Percentiles rank a stretch among this genome's conserved stretches.
These are phyloP conservation scores for Rhizophagus sp. DNA, from an alignment of 192 early-diverging fungal genomes.

Conservation along the genomic window DNA sequence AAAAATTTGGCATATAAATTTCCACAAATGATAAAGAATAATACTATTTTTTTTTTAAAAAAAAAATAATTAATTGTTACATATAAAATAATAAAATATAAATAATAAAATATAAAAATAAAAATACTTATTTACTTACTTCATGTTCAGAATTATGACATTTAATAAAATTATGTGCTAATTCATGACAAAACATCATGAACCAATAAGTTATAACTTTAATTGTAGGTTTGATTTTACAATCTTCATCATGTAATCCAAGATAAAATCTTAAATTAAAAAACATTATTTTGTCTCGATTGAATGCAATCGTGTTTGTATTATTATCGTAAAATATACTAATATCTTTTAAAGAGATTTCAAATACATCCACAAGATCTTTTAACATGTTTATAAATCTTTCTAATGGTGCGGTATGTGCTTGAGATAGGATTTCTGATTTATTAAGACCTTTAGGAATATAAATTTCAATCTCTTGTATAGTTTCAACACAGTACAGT, in stretches of 20 bases:
- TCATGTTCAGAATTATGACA: constrained; percentile 75
- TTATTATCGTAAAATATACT: constrained; percentile 77
- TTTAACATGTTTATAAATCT: constrained; percentile 49
- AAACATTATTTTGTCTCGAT: constrained; percentile 71
- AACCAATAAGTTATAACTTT: constrained; percentile 77
- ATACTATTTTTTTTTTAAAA: neutral
- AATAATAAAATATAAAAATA: neutral
- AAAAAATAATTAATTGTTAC: neutral
- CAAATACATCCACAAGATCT: constrained; percentile 60
- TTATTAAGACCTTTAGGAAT: constrained; percentile 38
- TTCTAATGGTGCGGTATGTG: constrained; percentile 20
- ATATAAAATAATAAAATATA: too few relatives aligned
- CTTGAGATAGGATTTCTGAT: constrained; percentile 23
- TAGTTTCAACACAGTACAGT: neutral
- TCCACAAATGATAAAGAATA: neutral
- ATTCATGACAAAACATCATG: constrained; percentile 79
- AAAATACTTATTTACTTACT: constrained; percentile 28
- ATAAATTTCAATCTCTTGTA: constrained; percentile 39
- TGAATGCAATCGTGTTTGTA: constrained; percentile 79
- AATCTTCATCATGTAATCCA: constrained; percentile 57
- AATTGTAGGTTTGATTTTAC: constrained; percentile 14
- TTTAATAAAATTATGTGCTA: constrained; percentile 74
- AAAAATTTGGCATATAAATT: neutral
- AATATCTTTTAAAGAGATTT: constrained; percentile 49
- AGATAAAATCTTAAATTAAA: constrained; percentile 84